Evolutionary conservation across 2,329 filamentous ascomycete genomes (phyloP).

Genomic region (Blastomyces emzantsi): DNA sequence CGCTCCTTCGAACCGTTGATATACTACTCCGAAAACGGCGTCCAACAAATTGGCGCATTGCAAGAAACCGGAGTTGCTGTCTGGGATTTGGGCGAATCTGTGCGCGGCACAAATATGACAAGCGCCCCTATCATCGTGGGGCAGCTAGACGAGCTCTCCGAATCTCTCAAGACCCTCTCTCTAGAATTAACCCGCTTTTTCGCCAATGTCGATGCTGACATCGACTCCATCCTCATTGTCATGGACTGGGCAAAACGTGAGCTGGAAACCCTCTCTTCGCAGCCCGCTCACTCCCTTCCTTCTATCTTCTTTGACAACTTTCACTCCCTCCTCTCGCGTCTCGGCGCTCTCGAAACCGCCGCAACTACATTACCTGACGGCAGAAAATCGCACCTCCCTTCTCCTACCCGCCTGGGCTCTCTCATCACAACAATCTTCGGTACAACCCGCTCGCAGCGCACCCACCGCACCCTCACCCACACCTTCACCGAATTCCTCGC

Average conservation of each 20-base stretch:
- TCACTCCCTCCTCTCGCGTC: conserved; percentile 61
- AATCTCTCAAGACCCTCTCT: conserved; percentile 74
- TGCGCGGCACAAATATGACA: conserved; percentile 82
- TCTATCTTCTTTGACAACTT: conserved; percentile 71
- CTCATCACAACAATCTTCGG: conserved; percentile 68
- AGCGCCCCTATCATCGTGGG: conserved; percentile 77
- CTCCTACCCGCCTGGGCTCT: conserved; percentile 58
- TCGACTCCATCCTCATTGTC: conserved; percentile 84
- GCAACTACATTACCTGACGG: conserved; percentile 15
- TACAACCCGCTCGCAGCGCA: conserved; percentile 69
- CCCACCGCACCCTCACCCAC: conserved; percentile 68
- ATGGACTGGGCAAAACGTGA: conserved; percentile 96
- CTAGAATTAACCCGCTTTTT: conserved; percentile 87
- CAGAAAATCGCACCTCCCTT: conserved; percentile 10
- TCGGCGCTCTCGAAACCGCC: conserved; percentile 35
- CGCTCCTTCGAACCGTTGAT: conserved; percentile 91
- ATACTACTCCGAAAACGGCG: conserved; percentile 85
- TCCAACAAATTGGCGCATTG: conserved; percentile 74
- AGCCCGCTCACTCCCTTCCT: conserved; percentile 55
- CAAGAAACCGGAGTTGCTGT: conserved; percentile 89
- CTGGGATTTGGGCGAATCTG: conserved; percentile 88
- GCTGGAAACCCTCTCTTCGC: conserved; percentile 57
- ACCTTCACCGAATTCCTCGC: conserved; percentile 82
- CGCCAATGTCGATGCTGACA: conserved; percentile 83
- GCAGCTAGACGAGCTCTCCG: conserved; percentile 75